phyloP scores from a whole-genome alignment of 192 early-diverging fungal genomes.

The Rhizophagus sp. region DNA sequence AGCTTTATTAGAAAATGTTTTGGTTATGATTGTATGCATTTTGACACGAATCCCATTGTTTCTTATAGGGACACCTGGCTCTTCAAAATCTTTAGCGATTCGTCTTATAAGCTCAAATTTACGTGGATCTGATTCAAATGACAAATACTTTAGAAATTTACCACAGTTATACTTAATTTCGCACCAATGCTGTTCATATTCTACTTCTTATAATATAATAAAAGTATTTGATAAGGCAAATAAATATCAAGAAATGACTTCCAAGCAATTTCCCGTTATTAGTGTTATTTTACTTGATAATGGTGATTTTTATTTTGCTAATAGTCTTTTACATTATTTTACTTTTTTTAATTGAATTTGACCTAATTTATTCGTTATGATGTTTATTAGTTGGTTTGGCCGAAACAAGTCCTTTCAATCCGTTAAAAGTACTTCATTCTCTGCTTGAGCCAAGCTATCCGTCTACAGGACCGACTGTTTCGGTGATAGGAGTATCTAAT shows the following conservation, averaged over 20 bases:
- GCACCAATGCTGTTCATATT: conserved; percentile 27
- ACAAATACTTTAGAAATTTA: conserved; percentile 13
- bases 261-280: conserved; percentile 6
- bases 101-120: conserved; percentile 25
- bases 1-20: conserved; percentile 20
- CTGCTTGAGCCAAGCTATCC: not conserved
- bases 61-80: conserved; percentile 20
- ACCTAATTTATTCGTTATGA: not conserved
- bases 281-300: conserved; percentile 28
- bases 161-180: conserved; percentile 26
- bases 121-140: conserved; percentile 24
- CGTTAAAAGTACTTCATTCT: not conserved
- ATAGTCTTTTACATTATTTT: no score
- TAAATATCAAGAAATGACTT: conserved; percentile 8
- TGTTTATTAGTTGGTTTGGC: conserved; percentile 30
- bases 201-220: conserved; percentile 31
- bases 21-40: conserved; percentile 27
- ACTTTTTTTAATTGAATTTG: no score
- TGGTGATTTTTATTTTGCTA: not conserved
- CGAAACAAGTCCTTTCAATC: conserved; percentile 20
- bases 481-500: conserved; percentile 13
- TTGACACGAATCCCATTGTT: conserved; percentile 23
- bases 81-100: conserved; percentile 28
- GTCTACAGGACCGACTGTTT: no score
- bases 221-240: conserved; percentile 23